Base-by-base conservation (phyloP, 306 rosid genomes). In the Vigna unguiculata region DNA sequence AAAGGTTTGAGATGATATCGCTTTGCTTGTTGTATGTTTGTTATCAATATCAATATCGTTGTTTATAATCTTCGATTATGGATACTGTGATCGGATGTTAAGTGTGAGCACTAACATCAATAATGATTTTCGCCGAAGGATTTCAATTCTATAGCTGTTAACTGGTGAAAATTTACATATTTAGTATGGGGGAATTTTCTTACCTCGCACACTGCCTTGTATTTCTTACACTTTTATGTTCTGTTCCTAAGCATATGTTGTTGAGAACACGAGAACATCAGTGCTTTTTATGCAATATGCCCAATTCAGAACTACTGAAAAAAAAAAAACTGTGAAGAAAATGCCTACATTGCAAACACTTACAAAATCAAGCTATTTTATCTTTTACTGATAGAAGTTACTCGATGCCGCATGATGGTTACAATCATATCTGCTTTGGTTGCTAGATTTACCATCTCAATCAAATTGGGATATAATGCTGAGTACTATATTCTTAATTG, bases 61-160 rank as follows among this genome's bases (percentile, higher is more conserved):
- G 13, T 64, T 62, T 53, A 6, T 48, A 16, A 5, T 20, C 34
- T 43, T 11, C 13, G 30, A 48, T 25, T 16, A 63, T 36, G 25
- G 24, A 20, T 66, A 3, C 14, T 4, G 9, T 67, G 6, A 7
- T 72, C 24, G 34, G 12, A 4, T 41, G 28, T 21, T 57, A 61
- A 61, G 70, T 32, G 11, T 30, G 64, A 53, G 59, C 59, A 53
- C 53, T 19, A 48, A n/a, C 52, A 16, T 20, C 24, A 64, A 76
- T 76, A 64, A 52, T 64, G 9, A 46, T 22, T 77, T 57, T 63
- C 51, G 47, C 16, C 21, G n/a, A 58, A 55, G 7, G 10, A 58
- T 58, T 58, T 58, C 38, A 24, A 57, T 1, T 24, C 34, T 24
- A 54, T 15, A 9, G 5, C 3, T 40, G 13, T 40, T 40, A 9